Evolutionary conservation across 805 yeast species (phyloP).

Genomic region (Lachancea fermentati): DNA sequence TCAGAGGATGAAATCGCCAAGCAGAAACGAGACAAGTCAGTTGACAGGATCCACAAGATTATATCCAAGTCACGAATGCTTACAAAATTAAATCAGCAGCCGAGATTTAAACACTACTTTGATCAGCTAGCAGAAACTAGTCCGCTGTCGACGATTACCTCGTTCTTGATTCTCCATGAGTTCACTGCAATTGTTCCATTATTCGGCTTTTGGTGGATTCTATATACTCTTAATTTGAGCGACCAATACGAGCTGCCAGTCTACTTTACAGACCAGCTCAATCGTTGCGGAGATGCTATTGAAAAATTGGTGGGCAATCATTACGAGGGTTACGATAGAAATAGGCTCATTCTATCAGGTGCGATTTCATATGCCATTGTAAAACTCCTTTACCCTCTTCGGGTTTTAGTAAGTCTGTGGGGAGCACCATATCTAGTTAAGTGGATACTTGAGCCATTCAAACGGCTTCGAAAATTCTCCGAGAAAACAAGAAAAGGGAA

Average conservation of each 20-base stretch:
- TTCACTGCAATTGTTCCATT: conserved; percentile 69
- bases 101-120: conserved; percentile 25
- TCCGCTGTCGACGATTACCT: conserved; percentile 37
- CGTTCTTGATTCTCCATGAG: conserved; percentile 69
- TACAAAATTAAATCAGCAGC: conserved; percentile 23
- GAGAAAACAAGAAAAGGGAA: not conserved
- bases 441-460: conserved; percentile 18
- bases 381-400: conserved; percentile 39
- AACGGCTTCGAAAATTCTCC: conserved; percentile 9
- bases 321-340: conserved; percentile 38
- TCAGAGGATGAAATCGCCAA: not conserved
- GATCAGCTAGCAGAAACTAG: conserved; percentile 27
- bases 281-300: conserved; percentile 52
- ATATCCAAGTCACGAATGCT: conserved; percentile 24
- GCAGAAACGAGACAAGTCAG: not conserved
- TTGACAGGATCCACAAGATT: conserved; percentile 18
- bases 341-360: conserved; percentile 58
- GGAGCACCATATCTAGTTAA: conserved; percentile 31
- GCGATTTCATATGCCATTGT: conserved; percentile 70
- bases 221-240: conserved; percentile 47
- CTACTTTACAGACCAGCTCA: conserved; percentile 36
- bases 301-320: conserved; percentile 43
- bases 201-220: conserved; percentile 58
- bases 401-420: conserved; percentile 31
- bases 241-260: conserved; percentile 21